A percentile compares a stretch with the other conserved stretches of the same genome.
Evolutionary conservation across 2,329 filamentous ascomycete genomes (phyloP).

Genomic region (Coniochaeta sp.): DNA sequence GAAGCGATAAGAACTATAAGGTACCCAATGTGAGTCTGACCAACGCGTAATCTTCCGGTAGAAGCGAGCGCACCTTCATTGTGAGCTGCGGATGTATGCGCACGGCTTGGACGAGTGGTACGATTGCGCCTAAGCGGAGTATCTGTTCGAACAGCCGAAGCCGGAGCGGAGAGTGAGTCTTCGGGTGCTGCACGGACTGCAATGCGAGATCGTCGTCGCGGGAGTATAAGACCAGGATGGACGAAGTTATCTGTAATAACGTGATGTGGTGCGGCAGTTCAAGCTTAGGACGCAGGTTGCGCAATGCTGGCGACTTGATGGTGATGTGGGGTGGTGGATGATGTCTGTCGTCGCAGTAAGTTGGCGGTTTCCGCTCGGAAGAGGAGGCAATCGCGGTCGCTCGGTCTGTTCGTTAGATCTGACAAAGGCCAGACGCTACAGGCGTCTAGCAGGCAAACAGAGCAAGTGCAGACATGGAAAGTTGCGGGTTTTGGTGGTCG

Average conservation of each 20-base stretch:
- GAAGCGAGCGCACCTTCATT: slow-evolving; percentile 19
- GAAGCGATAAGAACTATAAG: slow-evolving; percentile 79
- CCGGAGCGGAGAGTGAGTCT: background rate
- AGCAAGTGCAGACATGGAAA: background rate
- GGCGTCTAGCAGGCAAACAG: slow-evolving; percentile 3
- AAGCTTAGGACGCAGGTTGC: background rate
- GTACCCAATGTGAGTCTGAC: background rate
- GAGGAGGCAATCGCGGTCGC: background rate
- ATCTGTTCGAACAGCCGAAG: background rate
- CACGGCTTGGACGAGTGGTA: background rate
- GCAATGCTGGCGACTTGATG: background rate
- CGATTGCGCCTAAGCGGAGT: background rate
- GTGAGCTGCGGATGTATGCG: slow-evolving; percentile 5
- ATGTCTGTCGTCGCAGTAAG: background rate
- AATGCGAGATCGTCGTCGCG: background rate
- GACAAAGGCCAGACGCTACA: slow-evolving; percentile 1
- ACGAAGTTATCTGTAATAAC: background rate
- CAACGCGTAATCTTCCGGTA: background rate
- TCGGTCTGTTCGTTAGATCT: slow-evolving; percentile 1
- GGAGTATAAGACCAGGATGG: background rate
- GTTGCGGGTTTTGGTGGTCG: background rate
- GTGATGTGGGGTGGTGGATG: background rate
- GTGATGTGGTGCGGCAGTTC: background rate
- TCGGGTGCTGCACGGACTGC: background rate
- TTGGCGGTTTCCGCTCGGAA: background rate